Conservation (phyloP, 1,284 basidiomycete species). For the Apiotrichum brassicae region DNA sequence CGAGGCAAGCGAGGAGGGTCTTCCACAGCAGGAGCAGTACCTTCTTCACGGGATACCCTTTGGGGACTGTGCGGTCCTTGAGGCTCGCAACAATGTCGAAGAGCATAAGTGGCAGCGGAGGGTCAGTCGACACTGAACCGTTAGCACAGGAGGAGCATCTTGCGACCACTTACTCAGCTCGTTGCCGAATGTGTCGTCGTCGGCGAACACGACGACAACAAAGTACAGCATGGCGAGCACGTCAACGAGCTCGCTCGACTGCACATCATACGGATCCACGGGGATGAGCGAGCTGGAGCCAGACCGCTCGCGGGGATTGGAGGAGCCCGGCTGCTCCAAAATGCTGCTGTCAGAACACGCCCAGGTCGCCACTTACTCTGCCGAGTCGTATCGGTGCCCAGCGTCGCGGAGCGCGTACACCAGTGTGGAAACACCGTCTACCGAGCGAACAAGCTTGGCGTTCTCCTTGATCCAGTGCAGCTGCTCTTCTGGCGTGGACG, state of each 20-base stretch:
- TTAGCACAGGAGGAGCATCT: no score
- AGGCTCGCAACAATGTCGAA: constrained; percentile 82
- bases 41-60: constrained; percentile 83
- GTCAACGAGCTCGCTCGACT: constrained; percentile 78
- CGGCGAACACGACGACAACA: constrained; percentile 83
- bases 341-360: constrained; percentile 5
- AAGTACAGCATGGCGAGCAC: constrained; percentile 91
- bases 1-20: constrained; percentile 81
- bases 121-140: constrained; percentile 84
- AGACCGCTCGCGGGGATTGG: constrained; percentile 9
- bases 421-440: constrained; percentile 77
- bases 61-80: constrained; percentile 80
- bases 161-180: constrained; percentile 87
- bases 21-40: constrained; percentile 95
- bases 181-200: constrained; percentile 86
- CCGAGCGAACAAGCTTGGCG: constrained; percentile 73
- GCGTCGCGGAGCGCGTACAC: constrained; percentile 87
- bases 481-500: constrained; percentile 84
- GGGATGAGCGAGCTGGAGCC: constrained; percentile 15
- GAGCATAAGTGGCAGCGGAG: constrained; percentile 86
- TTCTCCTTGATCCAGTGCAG: constrained; percentile 95
- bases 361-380: constrained; percentile 21
- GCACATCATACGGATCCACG: constrained; percentile 35
- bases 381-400: constrained; percentile 64
- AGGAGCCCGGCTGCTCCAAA: constrained; percentile 1